Conservation (phyloP, 148 eudicot species). For the Rhododendron kiyosumense region DNA sequence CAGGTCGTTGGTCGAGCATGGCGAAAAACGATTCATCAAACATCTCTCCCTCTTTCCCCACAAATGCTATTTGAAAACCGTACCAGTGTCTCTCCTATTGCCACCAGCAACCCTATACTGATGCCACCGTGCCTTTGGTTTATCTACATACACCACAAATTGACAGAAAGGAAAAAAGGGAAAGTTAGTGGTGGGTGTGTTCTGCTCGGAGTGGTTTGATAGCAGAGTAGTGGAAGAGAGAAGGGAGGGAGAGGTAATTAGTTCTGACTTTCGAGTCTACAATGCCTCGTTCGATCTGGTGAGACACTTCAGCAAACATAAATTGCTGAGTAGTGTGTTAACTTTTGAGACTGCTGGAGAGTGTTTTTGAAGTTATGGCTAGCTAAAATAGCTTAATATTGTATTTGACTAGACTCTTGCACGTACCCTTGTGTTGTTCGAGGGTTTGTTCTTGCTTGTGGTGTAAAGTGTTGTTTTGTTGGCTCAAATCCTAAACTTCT, state of each 20-base stretch:
- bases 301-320: background rate
- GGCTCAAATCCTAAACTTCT: no score
- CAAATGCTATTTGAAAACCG: background rate
- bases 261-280: background rate
- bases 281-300: background rate
- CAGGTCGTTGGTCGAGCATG: no score
- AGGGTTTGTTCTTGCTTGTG: background rate
- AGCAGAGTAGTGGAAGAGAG: background rate
- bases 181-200: background rate
- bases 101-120: background rate
- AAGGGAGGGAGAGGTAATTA: background rate
- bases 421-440: background rate
- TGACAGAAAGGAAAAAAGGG: background rate
- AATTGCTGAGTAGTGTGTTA: background rate
- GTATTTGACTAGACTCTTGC: background rate
- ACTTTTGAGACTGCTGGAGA: background rate
- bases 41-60: background rate
- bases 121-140: background rate
- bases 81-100: background rate
- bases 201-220: background rate
- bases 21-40: no score
- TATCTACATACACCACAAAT: background rate
- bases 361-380: background rate
- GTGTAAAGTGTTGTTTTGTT: background rate
- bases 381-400: background rate